phyloP scores from a whole-genome alignment of 2,329 filamentous ascomycete species.

The Paramyrothecium roridum region DNA sequence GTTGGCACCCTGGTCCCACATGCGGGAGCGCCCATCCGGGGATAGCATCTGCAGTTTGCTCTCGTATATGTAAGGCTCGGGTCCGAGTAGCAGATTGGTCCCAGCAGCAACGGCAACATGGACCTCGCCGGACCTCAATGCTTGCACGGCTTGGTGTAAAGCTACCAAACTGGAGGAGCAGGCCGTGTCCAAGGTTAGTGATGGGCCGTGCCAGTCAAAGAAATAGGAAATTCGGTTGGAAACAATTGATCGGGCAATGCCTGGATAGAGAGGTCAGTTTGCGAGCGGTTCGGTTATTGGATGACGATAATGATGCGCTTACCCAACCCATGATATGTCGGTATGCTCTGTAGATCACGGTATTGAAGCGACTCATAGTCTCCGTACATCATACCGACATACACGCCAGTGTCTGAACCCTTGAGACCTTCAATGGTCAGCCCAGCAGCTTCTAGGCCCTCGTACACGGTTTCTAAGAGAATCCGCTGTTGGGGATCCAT shows the following conservation, averaged over 20 bases:
- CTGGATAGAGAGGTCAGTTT: too few relatives aligned
- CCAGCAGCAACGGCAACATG: constrained; percentile 14
- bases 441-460: constrained; percentile 29
- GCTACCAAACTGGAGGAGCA: constrained; percentile 36
- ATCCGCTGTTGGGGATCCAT: constrained; percentile 30
- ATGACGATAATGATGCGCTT: too few relatives aligned
- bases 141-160: constrained; percentile 33
- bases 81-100: constrained; percentile 13
- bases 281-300: too few relatives aligned
- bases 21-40: constrained; percentile 20
- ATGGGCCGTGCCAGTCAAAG: constrained; percentile 35
- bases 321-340: too few relatives aligned
- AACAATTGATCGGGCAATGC: too few relatives aligned
- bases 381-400: constrained; percentile 25
- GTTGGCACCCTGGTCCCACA: constrained; percentile 29
- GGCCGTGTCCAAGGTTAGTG: constrained; percentile 37
- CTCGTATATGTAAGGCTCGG: constrained; percentile 9
- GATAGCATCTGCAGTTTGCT: constrained; percentile 7
- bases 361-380: too few relatives aligned
- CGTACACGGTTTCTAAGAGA: constrained; percentile 30
- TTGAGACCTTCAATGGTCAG: constrained; percentile 15
- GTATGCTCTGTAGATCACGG: too few relatives aligned
- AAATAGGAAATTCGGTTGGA: constrained; percentile 39
- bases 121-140: constrained; percentile 25
- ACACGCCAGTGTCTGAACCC: constrained; percentile 25